These are phyloP conservation scores for Clitopilus passeckerianus DNA, from an alignment of 768 basidiomycete genomes.

Conservation along the genomic window DNA sequence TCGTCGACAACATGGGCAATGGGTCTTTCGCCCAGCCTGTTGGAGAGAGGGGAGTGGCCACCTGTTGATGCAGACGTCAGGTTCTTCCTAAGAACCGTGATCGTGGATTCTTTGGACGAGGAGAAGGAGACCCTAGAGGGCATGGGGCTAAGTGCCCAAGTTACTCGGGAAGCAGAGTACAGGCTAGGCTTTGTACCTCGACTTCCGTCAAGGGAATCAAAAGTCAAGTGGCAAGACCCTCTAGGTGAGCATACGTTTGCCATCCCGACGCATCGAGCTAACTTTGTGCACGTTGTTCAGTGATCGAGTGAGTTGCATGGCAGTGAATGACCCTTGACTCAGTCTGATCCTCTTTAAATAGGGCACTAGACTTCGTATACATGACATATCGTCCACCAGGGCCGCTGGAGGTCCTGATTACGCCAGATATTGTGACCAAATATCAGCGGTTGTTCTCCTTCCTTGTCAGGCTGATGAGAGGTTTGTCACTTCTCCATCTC, in stretches of 20 bases:
- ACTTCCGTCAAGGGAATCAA: conserved; percentile 55
- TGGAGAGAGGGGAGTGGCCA: conserved; percentile 77
- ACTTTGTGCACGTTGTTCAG: conserved; percentile 17
- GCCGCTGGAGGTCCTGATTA: conserved; percentile 71
- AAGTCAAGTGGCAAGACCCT: conserved; percentile 79
- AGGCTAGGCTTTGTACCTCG: conserved; percentile 82
- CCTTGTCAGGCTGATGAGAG: conserved; percentile 73
- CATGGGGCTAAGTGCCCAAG: conserved; percentile 13
- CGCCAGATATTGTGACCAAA: conserved; percentile 68
- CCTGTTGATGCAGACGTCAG: conserved; percentile 83
- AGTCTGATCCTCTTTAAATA: conserved; percentile 19
- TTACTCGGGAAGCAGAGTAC: conserved; percentile 62
- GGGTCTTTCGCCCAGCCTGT: conserved; percentile 69
- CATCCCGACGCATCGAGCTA: neutral
- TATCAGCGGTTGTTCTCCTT: conserved; percentile 84
- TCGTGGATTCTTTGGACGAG: conserved; percentile 70
- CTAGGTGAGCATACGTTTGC: conserved; percentile 49
- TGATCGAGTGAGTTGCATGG: conserved; percentile 39
- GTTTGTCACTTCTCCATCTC: conserved; percentile 28
- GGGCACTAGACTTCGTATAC: conserved; percentile 86
- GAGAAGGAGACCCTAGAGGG: conserved; percentile 24
- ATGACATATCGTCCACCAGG: conserved; percentile 87
- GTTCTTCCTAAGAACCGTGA: conserved; percentile 77
- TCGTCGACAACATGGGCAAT: conserved; percentile 48
- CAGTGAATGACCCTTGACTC: conserved; percentile 4